phyloP scores from a whole-genome alignment of 306 rosid species.

The Fagus crenata region DNA sequence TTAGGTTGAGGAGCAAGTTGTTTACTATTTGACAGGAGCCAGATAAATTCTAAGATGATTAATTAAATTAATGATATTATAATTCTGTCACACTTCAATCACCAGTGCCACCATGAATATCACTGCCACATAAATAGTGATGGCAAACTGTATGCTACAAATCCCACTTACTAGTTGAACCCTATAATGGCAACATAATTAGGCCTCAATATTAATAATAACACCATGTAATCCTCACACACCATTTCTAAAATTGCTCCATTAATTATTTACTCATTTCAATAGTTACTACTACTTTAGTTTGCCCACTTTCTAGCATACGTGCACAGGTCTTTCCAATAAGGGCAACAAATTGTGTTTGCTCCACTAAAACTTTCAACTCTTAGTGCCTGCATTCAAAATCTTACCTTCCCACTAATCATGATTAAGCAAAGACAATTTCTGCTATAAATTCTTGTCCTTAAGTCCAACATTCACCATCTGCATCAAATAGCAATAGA shows the following conservation, averaged over 20 bases:
- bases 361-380: background rate
- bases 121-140: background rate
- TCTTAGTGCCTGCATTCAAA: background rate
- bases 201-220: background rate
- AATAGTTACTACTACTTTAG: background rate
- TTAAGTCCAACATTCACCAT: background rate
- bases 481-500: background rate
- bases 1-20: too few relatives aligned
- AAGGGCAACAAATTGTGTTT: too few relatives aligned
- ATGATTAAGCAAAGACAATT: background rate
- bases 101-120: background rate
- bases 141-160: background rate
- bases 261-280: too few relatives aligned
- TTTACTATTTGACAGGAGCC: too few relatives aligned
- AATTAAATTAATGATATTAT: constrained; percentile 1
- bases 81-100: background rate
- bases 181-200: constrained; percentile 19
- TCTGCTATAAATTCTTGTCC: constrained; percentile 2
- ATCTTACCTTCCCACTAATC: constrained; percentile 9
- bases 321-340: background rate
- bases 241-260: too few relatives aligned
- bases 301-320: background rate
- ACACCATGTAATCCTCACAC: too few relatives aligned
- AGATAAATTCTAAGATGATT: background rate
- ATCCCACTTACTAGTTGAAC: constrained; percentile 5